A percentile compares a stretch with the other conserved stretches of the same genome.
Conservation (phyloP, 129 eudicot genomes). For the Artemisia tridentata region DNA sequence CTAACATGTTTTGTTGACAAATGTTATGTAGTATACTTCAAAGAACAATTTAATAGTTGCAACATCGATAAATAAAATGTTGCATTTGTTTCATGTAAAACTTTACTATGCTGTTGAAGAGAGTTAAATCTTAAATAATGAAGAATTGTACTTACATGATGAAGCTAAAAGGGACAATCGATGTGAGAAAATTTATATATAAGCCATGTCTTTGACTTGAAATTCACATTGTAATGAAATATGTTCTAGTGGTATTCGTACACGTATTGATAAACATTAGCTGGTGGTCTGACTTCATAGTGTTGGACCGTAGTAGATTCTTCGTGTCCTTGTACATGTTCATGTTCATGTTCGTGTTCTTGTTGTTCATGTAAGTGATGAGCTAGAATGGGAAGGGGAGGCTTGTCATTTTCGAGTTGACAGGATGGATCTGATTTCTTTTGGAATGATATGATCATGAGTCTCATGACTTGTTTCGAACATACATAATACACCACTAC, state of each 20-base stretch:
- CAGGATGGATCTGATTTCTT: conserved; percentile 37
- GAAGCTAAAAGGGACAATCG: too few relatives aligned
- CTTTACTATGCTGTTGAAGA: too few relatives aligned
- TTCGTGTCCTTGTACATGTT: conserved; percentile 41
- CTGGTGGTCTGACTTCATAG: conserved; percentile 45
- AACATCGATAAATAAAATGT: too few relatives aligned
- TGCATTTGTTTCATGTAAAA: too few relatives aligned
- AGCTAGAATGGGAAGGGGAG: conserved; percentile 30
- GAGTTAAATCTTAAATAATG: too few relatives aligned
- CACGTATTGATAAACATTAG: conserved; percentile 39
- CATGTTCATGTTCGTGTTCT: conserved; percentile 31
- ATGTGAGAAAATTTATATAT: too few relatives aligned
- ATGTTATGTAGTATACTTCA: too few relatives aligned
- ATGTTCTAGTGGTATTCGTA: conserved; percentile 35
- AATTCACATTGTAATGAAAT: conserved; percentile 37
- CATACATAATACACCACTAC: too few relatives aligned
- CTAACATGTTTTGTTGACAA: too few relatives aligned
- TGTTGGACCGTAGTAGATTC: conserved; percentile 39
- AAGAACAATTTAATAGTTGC: too few relatives aligned
- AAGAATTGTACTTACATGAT: too few relatives aligned
- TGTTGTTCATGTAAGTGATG: conserved; percentile 24
- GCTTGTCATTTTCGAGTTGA: conserved; percentile 33
- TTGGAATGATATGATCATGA: not conserved
- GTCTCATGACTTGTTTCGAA: too few relatives aligned
- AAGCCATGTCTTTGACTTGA: conserved; percentile 8